phyloP scores from a whole-genome alignment of 2,329 filamentous ascomycete genomes.

The Huntiella decipiens region DNA sequence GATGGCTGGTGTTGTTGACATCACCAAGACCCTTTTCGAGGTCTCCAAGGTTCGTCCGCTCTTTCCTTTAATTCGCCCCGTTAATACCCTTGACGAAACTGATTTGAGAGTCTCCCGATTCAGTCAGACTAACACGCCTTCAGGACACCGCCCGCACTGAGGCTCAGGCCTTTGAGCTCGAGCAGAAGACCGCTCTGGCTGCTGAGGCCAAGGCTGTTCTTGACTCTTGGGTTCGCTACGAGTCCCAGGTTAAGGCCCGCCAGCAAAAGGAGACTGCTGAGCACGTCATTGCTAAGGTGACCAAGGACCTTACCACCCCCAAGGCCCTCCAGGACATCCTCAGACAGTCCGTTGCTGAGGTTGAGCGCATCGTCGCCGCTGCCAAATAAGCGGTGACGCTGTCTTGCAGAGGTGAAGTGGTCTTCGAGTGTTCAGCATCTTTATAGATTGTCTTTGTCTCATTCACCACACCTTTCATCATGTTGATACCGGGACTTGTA shows the following conservation, averaged over 20 bases:
- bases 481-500: too few species aligned
- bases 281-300: constrained; percentile 86
- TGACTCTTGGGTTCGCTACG: constrained; percentile 97
- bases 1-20: constrained; percentile 81
- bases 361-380: constrained; percentile 53
- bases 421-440: too few species aligned
- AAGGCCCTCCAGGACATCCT: constrained; percentile 95
- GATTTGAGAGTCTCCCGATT: not conserved
- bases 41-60: constrained; percentile 68
- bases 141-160: constrained; percentile 95
- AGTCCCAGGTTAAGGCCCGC: constrained; percentile 95
- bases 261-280: constrained; percentile 94
- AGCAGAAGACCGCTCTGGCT: constrained; percentile 86
- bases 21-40: constrained; percentile 92
- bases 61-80: not conserved
- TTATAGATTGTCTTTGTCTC: too few species aligned
- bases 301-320: constrained; percentile 97
- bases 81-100: not conserved
- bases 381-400: constrained; percentile 1
- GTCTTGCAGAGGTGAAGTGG: too few species aligned
- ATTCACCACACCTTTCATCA: too few species aligned
- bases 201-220: constrained; percentile 87
- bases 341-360: constrained; percentile 84
- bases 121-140: constrained; percentile 2
- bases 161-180: constrained; percentile 87